A percentile compares a stretch with the other conserved stretches of the same genome.
Evolutionary conservation across 768 basidiomycete genomes (phyloP).

Genomic region (Tulasnella sp.): DNA sequence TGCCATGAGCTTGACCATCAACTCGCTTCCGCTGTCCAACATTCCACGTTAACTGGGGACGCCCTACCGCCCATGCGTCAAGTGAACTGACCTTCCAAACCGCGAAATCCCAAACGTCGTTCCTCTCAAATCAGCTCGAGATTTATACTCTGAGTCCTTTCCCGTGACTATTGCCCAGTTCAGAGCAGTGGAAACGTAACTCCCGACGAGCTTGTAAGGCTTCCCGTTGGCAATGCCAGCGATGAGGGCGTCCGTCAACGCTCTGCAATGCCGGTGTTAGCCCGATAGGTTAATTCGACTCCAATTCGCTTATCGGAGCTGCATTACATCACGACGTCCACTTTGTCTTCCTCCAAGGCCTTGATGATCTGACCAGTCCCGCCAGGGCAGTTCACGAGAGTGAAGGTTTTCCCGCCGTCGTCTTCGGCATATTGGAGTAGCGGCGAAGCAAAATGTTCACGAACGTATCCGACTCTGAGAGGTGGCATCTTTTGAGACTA

Average conservation of each 20-base stretch:
- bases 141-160: conserved; percentile 57
- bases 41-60: neutral
- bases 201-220: conserved; percentile 85
- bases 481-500: neutral
- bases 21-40: conserved; percentile 64
- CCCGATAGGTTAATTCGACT: neutral
- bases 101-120: conserved; percentile 86
- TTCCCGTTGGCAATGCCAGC: conserved; percentile 90
- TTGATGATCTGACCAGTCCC: conserved; percentile 81
- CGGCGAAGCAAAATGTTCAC: conserved; percentile 89
- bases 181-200: conserved; percentile 55
- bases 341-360: conserved; percentile 62
- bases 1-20: conserved; percentile 95
- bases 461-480: conserved; percentile 36
- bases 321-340: conserved; percentile 69
- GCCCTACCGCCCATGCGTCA: neutral
- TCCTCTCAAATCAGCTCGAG: conserved; percentile 65
- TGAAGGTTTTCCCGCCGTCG: conserved; percentile 66
- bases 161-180: conserved; percentile 87
- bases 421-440: conserved; percentile 66
- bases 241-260: conserved; percentile 83
- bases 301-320: conserved; percentile 26
- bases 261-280: conserved; percentile 38
- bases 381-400: conserved; percentile 83
- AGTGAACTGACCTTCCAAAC: conserved; percentile 55